phyloP scores from a whole-genome alignment of 2,329 filamentous ascomycete genomes.

The Lasiodiplodia gonubiensis region DNA sequence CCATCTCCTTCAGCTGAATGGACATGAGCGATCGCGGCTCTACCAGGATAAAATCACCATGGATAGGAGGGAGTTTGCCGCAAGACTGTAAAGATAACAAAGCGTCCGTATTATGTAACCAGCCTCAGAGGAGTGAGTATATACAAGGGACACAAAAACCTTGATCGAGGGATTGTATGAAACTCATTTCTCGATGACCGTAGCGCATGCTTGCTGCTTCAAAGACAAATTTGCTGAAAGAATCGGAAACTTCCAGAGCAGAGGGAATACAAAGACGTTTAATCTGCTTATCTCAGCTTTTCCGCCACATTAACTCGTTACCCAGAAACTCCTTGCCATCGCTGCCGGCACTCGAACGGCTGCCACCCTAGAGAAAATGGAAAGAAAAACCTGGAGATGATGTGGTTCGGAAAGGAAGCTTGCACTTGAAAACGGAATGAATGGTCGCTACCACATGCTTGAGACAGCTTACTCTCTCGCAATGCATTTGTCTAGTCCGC shows the following conservation, averaged over 20 bases:
- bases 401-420: not conserved
- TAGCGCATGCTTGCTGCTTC: not conserved
- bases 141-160: not conserved
- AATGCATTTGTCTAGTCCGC: slow-evolving; percentile 12
- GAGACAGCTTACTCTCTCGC: not conserved
- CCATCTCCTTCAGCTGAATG: no score
- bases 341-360: not conserved
- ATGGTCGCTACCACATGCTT: not conserved
- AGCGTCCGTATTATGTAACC: not conserved
- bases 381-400: not conserved
- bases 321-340: slow-evolving; percentile 2
- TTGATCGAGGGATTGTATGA: not conserved
- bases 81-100: not conserved
- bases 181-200: not conserved
- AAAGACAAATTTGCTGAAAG: not conserved
- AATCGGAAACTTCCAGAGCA: not conserved
- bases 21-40: no score
- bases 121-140: not conserved
- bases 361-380: not conserved
- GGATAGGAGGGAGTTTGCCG: not conserved
- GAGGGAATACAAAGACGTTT: not conserved
- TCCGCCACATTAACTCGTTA: slow-evolving; percentile 16
- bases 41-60: no score
- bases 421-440: not conserved
- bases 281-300: not conserved